Conservation (phyloP, 352 stramenopile species). For the Pythium periplocum region DNA sequence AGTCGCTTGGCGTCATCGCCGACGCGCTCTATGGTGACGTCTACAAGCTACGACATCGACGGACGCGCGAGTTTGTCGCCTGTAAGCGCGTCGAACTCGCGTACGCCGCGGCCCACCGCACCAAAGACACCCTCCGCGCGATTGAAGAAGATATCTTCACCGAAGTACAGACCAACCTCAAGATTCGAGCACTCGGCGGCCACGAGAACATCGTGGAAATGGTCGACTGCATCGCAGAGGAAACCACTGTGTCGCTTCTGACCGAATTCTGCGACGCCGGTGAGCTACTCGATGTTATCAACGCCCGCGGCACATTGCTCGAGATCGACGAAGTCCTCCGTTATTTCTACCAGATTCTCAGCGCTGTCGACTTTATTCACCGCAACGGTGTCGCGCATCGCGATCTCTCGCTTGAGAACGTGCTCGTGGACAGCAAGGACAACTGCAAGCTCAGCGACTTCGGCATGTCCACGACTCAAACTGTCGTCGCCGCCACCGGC, state of each 20-base stretch:
- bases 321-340: slow-evolving; percentile 24
- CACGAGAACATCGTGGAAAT: slow-evolving; percentile 67
- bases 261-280: slow-evolving; percentile 62
- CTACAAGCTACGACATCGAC: slow-evolving; percentile 48
- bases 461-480: slow-evolving; percentile 45
- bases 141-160: slow-evolving; percentile 70
- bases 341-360: slow-evolving; percentile 67
- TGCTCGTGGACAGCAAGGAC: slow-evolving; percentile 63
- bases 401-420: slow-evolving; percentile 80
- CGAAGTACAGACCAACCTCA: slow-evolving; percentile 67
- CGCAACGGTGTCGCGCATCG: slow-evolving; percentile 69
- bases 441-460: slow-evolving; percentile 81
- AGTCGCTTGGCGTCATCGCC: slow-evolving; percentile 55
- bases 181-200: slow-evolving; percentile 48
- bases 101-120: slow-evolving; percentile 39
- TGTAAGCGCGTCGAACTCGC: slow-evolving; percentile 78
- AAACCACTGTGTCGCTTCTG: slow-evolving; percentile 56
- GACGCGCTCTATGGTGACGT: slow-evolving; percentile 71
- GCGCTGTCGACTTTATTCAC: slow-evolving; percentile 68
- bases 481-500: slow-evolving; percentile 18
- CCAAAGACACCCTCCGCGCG: slow-evolving; percentile 34
- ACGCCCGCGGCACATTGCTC: slow-evolving; percentile 32
- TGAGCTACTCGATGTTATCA: slow-evolving; percentile 74
- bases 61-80: slow-evolving; percentile 49
- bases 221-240: slow-evolving; percentile 58